Conservation (phyloP, 805 yeast genomes). For the Groenewaldozyma salmanticensis region DNA sequence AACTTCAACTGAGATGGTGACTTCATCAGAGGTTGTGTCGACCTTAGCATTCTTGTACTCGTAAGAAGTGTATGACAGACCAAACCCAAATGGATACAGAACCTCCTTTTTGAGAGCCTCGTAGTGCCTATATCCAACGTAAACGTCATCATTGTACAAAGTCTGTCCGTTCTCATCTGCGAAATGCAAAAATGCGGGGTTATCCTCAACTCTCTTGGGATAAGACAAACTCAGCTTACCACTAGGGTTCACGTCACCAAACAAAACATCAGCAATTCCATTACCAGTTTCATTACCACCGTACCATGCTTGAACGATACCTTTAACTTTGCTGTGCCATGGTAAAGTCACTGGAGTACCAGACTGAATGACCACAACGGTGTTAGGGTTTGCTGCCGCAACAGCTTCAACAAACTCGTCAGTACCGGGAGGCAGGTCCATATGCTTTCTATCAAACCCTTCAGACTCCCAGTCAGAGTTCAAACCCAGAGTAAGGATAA, state of each 20-base stretch:
- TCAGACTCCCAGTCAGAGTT: conserved; percentile 51
- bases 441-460: conserved; percentile 43
- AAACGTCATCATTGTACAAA: conserved; percentile 57
- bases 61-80: conserved; percentile 51
- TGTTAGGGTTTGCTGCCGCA: conserved; percentile 38
- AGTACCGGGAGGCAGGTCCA: conserved; percentile 43
- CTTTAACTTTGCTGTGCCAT: conserved; percentile 36
- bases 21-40: not conserved
- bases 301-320: conserved; percentile 44
- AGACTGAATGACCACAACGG: conserved; percentile 46
- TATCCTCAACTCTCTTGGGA: conserved; percentile 43
- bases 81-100: conserved; percentile 53
- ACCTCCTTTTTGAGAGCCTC: conserved; percentile 42
- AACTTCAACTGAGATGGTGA: conserved; percentile 20
- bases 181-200: conserved; percentile 47
- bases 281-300: conserved; percentile 52
- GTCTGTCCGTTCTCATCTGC: conserved; percentile 43
- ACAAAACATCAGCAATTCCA: conserved; percentile 49
- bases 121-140: conserved; percentile 53
- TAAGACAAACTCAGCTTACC: conserved; percentile 50
- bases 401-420: conserved; percentile 38
- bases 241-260: conserved; percentile 51
- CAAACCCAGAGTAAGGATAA: conserved; percentile 42
- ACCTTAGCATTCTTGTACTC: conserved; percentile 26
- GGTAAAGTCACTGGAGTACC: conserved; percentile 57